A percentile compares a stretch with the other conserved stretches of the same genome.
Evolutionary conservation across 2,329 filamentous ascomycete genomes (phyloP).

Genomic region (Trichoderma guizhouense): DNA sequence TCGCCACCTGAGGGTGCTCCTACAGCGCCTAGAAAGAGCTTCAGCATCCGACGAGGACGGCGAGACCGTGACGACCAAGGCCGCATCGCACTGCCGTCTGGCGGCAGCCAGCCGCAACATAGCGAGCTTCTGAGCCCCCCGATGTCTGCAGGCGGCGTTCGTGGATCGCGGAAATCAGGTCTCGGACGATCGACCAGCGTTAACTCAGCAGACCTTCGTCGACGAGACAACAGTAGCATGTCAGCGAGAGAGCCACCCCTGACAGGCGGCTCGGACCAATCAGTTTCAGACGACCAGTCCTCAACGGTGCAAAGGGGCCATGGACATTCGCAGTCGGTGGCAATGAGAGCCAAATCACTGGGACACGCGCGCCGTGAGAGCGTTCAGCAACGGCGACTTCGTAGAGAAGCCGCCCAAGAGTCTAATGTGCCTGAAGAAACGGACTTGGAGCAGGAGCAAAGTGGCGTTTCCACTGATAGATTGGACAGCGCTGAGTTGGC

Average conservation of each 20-base stretch:
- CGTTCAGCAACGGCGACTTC: constrained; percentile 79
- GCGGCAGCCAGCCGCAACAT: constrained; percentile 67
- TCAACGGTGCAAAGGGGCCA: constrained; percentile 50
- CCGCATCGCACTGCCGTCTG: constrained; percentile 49
- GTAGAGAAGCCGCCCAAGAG: constrained; percentile 68
- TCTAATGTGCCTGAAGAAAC: constrained; percentile 88
- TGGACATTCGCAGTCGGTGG: constrained; percentile 55
- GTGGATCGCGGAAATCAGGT: constrained; percentile 59
- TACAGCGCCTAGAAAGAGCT: constrained; percentile 73
- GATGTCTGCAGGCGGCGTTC: constrained; percentile 53
- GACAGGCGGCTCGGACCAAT: constrained; percentile 78
- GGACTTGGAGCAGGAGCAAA: constrained; percentile 69
- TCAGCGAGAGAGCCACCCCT: constrained; percentile 62
- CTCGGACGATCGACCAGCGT: constrained; percentile 88
- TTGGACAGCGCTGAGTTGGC: constrained; percentile 71
- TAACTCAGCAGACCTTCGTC: constrained; percentile 77
- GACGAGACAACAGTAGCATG: constrained; percentile 48
- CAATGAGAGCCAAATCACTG: constrained; percentile 77
- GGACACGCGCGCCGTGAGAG: constrained; percentile 88
- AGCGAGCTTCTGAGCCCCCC: constrained; percentile 76
- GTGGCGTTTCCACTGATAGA: constrained; percentile 58
- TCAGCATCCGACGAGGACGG: constrained; percentile 68
- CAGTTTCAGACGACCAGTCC: constrained; percentile 53
- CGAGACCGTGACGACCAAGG: constrained; percentile 51
- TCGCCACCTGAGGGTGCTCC: constrained; percentile 61